Evolutionary conservation across 129 eudicot genomes (phyloP), one percentile per base, ranked within the genome.

Genomic region (Flaveria ramosissima): DNA sequence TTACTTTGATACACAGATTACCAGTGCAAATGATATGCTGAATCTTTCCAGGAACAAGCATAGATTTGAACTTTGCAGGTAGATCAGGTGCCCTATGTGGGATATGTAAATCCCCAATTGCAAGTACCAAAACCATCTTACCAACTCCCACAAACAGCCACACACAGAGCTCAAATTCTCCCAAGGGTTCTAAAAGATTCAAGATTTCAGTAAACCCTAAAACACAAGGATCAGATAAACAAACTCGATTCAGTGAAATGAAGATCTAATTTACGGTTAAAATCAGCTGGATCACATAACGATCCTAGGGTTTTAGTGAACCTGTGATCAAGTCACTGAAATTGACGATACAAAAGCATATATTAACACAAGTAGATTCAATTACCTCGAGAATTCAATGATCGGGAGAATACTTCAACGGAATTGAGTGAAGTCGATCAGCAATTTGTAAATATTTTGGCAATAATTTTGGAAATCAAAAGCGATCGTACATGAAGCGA

Each of bases 31-130:
- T 86, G 62, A 94, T 81, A 66, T 94, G 98, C 71, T 94, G 98
- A 86, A 94, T 94, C 81, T 94, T 94, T 45, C 98, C 97, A 59
- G 97, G 98, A 75, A 91, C 97, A 84, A 93, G 96, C 98, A 93
- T 93, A 42, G 98, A 93, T 78, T 94, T 93, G 83, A 93, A 94
- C 85, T 94, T 94, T 10, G 92, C 89, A 60, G 96, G 98, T 19
- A 94, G 88, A 89, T 94, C 98, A 60, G 97, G 86, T 8, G 98
- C 97, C 78, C 98, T 85, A 16, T 94, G 98, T 17, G 98, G 97
- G n/a, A 94, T 89, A 74, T 94, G 98, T 39, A 94, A 81, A 94
- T 94, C 98, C 72, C 97, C 98, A 62, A 94, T 81, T 27, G 98
- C 98, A 81, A 94, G 83, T 9, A 94, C 98, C 63, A 94, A 77